phyloP scores from a whole-genome alignment of 2,329 filamentous ascomycete genomes.

The Alternaria triticimaculans region DNA sequence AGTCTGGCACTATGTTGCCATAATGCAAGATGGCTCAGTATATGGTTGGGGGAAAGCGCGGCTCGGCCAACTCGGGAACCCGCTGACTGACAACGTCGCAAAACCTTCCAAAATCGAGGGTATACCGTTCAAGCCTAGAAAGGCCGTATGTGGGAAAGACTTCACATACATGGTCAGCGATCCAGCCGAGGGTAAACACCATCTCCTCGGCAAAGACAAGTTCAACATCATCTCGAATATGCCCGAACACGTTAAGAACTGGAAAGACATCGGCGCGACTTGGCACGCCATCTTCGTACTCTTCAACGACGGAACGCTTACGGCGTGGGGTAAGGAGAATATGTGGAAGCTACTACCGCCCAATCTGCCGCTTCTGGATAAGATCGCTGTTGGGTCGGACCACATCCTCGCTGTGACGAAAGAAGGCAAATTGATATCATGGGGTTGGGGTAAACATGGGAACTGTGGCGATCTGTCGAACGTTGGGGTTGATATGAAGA shows the following conservation, averaged over 20 bases:
- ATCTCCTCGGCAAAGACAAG: conserved; percentile 77
- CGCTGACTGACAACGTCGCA: no score
- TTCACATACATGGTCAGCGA: conserved; percentile 76
- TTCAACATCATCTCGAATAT: conserved; percentile 68
- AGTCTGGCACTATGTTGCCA: conserved; percentile 77
- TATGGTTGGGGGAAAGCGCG: conserved; percentile 90
- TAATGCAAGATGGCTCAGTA: conserved; percentile 76
- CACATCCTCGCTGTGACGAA: conserved; percentile 78
- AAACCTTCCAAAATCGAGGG: conserved; percentile 33
- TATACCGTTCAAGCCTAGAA: conserved; percentile 66
- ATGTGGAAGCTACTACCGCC: conserved; percentile 78
- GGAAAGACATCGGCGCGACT: conserved; percentile 75
- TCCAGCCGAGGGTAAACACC: conserved; percentile 63
- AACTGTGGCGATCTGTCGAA: conserved; percentile 72
- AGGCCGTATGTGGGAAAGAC: conserved; percentile 80
- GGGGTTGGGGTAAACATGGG: conserved; percentile 98
- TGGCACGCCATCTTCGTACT: conserved; percentile 85
- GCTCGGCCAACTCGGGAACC: conserved; percentile 78
- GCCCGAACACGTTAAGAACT: conserved; percentile 61
- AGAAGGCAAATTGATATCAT: conserved; percentile 73
- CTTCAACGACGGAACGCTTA: conserved; percentile 63
- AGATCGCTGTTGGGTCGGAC: conserved; percentile 86
- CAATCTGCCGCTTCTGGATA: conserved; percentile 63
- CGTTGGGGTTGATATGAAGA: conserved; percentile 20
- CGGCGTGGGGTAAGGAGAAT: conserved; percentile 84